Conservation (phyloP, 805 yeast species). For the Torulaspora indica region DNA sequence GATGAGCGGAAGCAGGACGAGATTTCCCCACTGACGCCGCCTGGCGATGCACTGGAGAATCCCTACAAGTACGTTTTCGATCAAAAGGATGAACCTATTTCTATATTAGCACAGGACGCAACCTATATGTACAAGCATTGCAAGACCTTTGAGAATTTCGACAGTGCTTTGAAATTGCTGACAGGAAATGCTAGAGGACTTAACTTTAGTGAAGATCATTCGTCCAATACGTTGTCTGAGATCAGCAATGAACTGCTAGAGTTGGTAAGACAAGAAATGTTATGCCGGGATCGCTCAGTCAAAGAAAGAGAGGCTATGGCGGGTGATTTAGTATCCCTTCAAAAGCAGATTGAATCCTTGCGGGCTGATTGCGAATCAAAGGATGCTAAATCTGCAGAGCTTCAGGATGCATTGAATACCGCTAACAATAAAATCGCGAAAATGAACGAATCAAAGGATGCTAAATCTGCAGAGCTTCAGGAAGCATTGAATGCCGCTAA, state of each 20-base stretch:
- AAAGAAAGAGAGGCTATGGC: slow-evolving; percentile 5
- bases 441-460: slow-evolving; percentile 8
- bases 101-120: slow-evolving; percentile 10
- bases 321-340: slow-evolving; percentile 3
- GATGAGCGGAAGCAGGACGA: slow-evolving; percentile 9
- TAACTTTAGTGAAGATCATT: slow-evolving; percentile 1
- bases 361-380: slow-evolving; percentile 5
- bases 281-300: slow-evolving; percentile 3
- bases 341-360: slow-evolving; percentile 2
- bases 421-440: slow-evolving; percentile 5
- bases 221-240: slow-evolving; percentile 10
- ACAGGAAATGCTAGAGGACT: slow-evolving; percentile 4
- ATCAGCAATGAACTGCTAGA: slow-evolving; percentile 10
- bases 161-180: slow-evolving; percentile 8
- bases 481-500: slow-evolving; percentile 7
- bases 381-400: slow-evolving; percentile 1
- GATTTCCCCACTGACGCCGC: slow-evolving; percentile 22
- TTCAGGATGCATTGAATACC: slow-evolving; percentile 6
- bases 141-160: slow-evolving; percentile 9
- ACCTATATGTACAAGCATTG: slow-evolving; percentile 10
- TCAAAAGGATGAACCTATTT: slow-evolving; percentile 2
- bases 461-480: slow-evolving; percentile 1
- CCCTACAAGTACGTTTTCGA: slow-evolving; percentile 29
- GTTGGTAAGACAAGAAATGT: slow-evolving; percentile 5
- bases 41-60: slow-evolving; percentile 14